Evolutionary conservation across 148 eudicot species (phyloP).

Genomic region (Vaccinium darrowii): DNA sequence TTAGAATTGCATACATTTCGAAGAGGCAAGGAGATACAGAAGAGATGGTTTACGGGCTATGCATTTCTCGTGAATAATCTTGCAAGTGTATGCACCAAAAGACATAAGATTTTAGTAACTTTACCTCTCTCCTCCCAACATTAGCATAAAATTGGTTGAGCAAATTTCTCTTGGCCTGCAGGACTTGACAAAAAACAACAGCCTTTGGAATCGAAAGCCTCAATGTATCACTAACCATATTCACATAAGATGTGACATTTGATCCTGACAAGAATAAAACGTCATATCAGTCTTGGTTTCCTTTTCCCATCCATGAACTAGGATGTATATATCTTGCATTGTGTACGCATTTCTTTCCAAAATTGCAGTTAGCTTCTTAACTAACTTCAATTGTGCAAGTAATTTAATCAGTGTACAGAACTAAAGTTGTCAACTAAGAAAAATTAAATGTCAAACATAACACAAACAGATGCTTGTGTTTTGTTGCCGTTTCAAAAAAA

Average conservation of each 20-base stretch:
- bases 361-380: neutral
- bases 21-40: neutral
- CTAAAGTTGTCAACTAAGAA: neutral
- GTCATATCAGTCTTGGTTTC: conserved; percentile 3
- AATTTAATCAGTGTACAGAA: neutral
- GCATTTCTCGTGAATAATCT: neutral
- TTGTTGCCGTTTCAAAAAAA: too few species aligned
- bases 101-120: conserved; percentile 6
- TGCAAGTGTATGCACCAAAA: neutral
- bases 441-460: neutral
- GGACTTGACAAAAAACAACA: conserved; percentile 93
- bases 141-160: conserved; percentile 81
- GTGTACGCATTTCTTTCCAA: neutral
- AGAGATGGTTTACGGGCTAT: neutral
- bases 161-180: conserved; percentile 78
- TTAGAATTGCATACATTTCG: neutral
- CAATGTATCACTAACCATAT: conserved; percentile 88
- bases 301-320: neutral
- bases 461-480: neutral
- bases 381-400: neutral
- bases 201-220: conserved; percentile 89
- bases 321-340: neutral
- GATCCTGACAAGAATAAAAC: conserved; percentile 52
- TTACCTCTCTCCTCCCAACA: conserved; percentile 89
- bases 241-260: conserved; percentile 81